Evolutionary conservation across 108 stramenopile genomes (phyloP), one percentile per base, ranked within the genome.

Genomic region (Pseudonitzschia multiseries): DNA sequence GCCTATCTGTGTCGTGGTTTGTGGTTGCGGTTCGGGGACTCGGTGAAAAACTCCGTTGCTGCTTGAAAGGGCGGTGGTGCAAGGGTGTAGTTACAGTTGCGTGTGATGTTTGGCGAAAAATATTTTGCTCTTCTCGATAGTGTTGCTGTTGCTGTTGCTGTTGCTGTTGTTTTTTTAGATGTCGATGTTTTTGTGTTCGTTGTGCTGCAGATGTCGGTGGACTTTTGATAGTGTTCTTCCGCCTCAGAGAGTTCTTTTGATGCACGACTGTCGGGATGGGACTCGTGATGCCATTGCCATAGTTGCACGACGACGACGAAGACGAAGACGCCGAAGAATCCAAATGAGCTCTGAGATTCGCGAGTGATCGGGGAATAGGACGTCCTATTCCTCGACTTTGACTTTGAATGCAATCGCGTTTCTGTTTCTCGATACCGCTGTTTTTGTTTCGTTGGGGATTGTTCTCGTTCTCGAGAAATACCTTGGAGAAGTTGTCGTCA

Each of bases 21-120:
- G 22, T 54, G 53, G n/a, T 54, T 54, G 22, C 14, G 53, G n/a
- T 54, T 54, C 53, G 27, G 27, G 57, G 57, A 15, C 29, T 59
- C 13, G 21, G 57, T 26, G 57, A 59, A 22, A 59, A n/a, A 59
- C 57, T 59, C 29, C 57, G 27, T 31, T 59, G 57, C 29, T 59
- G 57, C 57, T 59, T 59, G 29, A 28, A 59, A 59, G 57, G 57
- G 29, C 57, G 57, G 14, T 27, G 56, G 13, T 59, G 24, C 17
- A 18, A 48, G 46, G 14, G 46, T 48, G 18, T 14, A 14, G 9
- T 14, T 14, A 48, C 46, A 18, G n/a, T 14, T 10, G 18, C 46
- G 13, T 18, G n/a, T n/a, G n/a, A n/a, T n/a, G n/a, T n/a, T n/a
- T 10, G 46, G 2, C 46, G 46, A 48, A 48, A 48, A 48, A 48